Conservation (phyloP, 2,329 filamentous ascomycete species). For the Xylaria arbuscula region DNA sequence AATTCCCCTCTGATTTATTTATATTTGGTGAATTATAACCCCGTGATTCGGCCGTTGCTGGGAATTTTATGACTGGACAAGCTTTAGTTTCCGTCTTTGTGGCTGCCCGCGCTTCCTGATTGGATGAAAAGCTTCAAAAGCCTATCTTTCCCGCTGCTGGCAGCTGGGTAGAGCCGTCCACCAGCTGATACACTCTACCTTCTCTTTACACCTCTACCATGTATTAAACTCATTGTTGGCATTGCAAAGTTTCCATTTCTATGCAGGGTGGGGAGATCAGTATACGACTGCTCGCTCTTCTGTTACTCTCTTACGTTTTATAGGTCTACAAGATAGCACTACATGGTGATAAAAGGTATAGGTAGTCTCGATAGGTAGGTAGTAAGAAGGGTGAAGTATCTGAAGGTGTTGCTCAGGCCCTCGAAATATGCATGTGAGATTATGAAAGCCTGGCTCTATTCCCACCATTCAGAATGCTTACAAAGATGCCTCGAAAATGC, state of each 20-base stretch:
- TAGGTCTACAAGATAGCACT: background rate
- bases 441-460: background rate
- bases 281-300: background rate
- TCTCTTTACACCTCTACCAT: background rate
- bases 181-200: conserved; percentile 14
- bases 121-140: conserved; percentile 27
- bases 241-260: background rate
- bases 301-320: background rate
- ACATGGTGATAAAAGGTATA: background rate
- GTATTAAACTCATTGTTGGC: background rate
- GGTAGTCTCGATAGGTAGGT: no score
- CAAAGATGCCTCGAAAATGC: background rate
- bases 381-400: background rate
- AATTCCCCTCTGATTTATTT: conserved; percentile 9
- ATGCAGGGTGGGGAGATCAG: background rate
- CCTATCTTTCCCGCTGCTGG: background rate
- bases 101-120: conserved; percentile 27
- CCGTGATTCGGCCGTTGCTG: background rate
- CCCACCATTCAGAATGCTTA: background rate
- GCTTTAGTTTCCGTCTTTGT: conserved; percentile 28
- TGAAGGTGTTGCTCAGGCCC: background rate
- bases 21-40: background rate
- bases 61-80: conserved; percentile 19
- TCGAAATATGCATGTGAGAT: background rate
- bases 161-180: conserved; percentile 18